phyloP scores from a whole-genome alignment of 1,284 basidiomycete genomes.

The Malassezia restricta region DNA sequence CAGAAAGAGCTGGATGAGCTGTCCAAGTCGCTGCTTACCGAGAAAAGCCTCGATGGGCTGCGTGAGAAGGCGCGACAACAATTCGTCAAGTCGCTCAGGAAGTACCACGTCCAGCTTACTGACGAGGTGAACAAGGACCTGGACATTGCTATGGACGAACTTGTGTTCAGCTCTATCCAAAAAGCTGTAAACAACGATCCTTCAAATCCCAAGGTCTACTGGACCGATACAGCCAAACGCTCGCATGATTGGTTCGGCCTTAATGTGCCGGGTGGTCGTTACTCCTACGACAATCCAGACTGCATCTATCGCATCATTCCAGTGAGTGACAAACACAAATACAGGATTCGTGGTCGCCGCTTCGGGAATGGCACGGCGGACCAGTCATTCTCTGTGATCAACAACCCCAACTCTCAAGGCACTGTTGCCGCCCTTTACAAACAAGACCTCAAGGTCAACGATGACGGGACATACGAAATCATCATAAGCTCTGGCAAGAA shows the following conservation, averaged over 20 bases:
- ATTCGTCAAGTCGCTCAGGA: constrained; percentile 7
- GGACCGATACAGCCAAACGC: constrained; percentile 13
- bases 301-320: constrained; percentile 13
- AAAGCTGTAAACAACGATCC: constrained; percentile 13
- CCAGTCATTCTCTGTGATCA: constrained; percentile 13
- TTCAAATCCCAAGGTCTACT: constrained; percentile 7
- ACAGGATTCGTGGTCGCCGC: constrained; percentile 8
- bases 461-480: constrained; percentile 11
- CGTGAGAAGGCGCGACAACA: background rate
- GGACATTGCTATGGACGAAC: constrained; percentile 9
- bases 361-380: constrained; percentile 8
- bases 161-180: constrained; percentile 13
- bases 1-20: constrained; percentile 6
- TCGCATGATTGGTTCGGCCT: constrained; percentile 10
- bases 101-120: constrained; percentile 7
- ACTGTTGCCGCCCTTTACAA: constrained; percentile 4
- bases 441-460: constrained; percentile 6
- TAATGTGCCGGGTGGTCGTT: constrained; percentile 7
- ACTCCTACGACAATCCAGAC: constrained; percentile 18
- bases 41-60: background rate
- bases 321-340: constrained; percentile 13
- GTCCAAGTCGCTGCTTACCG: background rate
- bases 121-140: background rate
- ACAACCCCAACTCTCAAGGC: constrained; percentile 12
- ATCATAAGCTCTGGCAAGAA: constrained; percentile 3